Percentiles rank a stretch among this genome's conserved stretches.
Conservation (phyloP, 805 yeast genomes). For the Tetrapisispora taiwanensis region DNA sequence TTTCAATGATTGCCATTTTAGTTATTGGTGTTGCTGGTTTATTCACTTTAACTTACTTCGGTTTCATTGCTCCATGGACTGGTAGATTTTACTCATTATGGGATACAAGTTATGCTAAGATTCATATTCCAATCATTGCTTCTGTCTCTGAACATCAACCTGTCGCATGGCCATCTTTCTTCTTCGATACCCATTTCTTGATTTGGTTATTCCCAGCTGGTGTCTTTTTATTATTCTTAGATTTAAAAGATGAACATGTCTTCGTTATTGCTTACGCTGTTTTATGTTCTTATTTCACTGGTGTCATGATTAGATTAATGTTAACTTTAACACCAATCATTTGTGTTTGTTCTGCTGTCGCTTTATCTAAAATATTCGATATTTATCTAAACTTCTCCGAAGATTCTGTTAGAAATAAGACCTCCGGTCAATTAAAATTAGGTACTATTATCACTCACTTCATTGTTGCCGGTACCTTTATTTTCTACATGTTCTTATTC, state of each 20-base stretch:
- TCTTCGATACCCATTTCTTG: constrained; percentile 84
- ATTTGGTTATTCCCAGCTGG: constrained; percentile 99
- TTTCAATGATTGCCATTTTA: constrained; percentile 48
- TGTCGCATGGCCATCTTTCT: constrained; percentile 99
- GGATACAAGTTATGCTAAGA: constrained; percentile 96
- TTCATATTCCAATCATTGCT: constrained; percentile 97
- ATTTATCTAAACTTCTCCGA: constrained; percentile 59
- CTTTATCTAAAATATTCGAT: constrained; percentile 76
- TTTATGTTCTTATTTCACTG: constrained; percentile 94
- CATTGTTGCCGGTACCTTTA: constrained; percentile 56
- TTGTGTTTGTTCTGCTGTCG: constrained; percentile 86
- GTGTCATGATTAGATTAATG: constrained; percentile 98
- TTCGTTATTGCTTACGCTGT: constrained; percentile 87
- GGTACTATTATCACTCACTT: constrained; percentile 44
- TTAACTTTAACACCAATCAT: constrained; percentile 92
- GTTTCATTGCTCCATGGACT: constrained; percentile 98
- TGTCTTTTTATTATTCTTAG: constrained; percentile 80
- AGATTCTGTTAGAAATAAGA: constrained; percentile 6
- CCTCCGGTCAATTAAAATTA: constrained; percentile 11
- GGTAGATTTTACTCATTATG: constrained; percentile 97
- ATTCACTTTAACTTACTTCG: constrained; percentile 73
- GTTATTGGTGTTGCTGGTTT: constrained; percentile 60
- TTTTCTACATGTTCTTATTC: constrained; percentile 65
- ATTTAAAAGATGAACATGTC: constrained; percentile 82
- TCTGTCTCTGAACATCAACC: constrained; percentile 99